Percentiles rank a stretch among this genome's conserved stretches.
Evolutionary conservation across 192 early-diverging fungal species (phyloP).

Genomic region (Haplosporangium gracile): DNA sequence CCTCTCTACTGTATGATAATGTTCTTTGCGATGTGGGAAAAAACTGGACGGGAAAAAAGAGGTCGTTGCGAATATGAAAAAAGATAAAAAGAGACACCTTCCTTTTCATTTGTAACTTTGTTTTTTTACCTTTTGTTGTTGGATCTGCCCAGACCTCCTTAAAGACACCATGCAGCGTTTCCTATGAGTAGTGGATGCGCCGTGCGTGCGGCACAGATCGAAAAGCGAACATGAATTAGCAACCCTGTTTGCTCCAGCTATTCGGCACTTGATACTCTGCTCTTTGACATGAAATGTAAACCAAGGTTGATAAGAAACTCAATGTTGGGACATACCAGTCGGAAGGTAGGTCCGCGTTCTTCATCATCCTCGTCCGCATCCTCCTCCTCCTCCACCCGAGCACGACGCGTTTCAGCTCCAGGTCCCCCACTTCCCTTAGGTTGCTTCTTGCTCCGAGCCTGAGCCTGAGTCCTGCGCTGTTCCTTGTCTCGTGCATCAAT

Average conservation of each 20-base stretch:
- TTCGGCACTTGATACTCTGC: not conserved
- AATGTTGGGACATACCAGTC: conserved; percentile 20
- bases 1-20: not conserved
- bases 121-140: conserved; percentile 45
- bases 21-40: not conserved
- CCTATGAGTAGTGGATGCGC: conserved; percentile 25
- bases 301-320: not conserved
- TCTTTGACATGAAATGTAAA: not conserved
- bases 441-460: not conserved
- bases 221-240: not conserved
- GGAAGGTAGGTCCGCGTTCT: conserved; percentile 12
- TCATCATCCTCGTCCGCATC: conserved; percentile 21
- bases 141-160: conserved; percentile 52
- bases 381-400: not conserved
- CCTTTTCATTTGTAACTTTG: not conserved
- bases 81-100: not conserved
- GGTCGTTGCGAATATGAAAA: too few species aligned
- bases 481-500: not conserved
- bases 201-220: not conserved
- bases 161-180: conserved; percentile 52
- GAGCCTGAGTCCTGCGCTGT: not conserved
- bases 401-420: not conserved
- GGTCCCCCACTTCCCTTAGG: not conserved
- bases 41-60: not conserved
- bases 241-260: too few species aligned